Evolutionary conservation across 805 yeast species (phyloP).

Genomic region (Starmerella apis): DNA sequence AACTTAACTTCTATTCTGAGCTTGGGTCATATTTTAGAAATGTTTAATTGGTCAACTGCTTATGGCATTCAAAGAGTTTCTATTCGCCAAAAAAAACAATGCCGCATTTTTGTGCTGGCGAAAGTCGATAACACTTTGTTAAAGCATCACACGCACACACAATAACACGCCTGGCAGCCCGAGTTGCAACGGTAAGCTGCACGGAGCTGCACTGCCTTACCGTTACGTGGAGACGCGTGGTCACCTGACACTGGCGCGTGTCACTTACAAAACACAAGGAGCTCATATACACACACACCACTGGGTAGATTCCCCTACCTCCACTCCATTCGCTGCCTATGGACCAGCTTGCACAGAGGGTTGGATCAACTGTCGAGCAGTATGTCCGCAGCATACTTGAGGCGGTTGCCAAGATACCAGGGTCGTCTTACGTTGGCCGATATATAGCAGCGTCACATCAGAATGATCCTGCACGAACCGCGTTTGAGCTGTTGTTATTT

Average conservation of each 20-base stretch:
- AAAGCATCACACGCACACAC: too few relatives aligned
- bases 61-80: too few relatives aligned
- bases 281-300: neutral
- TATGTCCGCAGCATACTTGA: constrained; percentile 16
- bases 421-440: constrained; percentile 36
- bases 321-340: constrained; percentile 9
- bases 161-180: too few relatives aligned
- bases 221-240: neutral
- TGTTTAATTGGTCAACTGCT: too few relatives aligned
- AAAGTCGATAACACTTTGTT: too few relatives aligned
- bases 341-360: constrained; percentile 23
- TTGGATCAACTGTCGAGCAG: constrained; percentile 24
- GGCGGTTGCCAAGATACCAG: constrained; percentile 31
- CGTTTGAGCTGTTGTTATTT: constrained; percentile 65
- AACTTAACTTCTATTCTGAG: too few relatives aligned
- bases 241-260: neutral
- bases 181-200: too few relatives aligned
- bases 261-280: neutral
- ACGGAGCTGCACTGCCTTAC: neutral
- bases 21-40: too few relatives aligned
- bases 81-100: too few relatives aligned
- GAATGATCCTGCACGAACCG: constrained; percentile 84
- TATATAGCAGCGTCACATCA: constrained; percentile 81
- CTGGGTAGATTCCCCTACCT: neutral
- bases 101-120: too few relatives aligned